Conservation (phyloP, 805 yeast genomes). For the Pichia gijzeniarum region DNA sequence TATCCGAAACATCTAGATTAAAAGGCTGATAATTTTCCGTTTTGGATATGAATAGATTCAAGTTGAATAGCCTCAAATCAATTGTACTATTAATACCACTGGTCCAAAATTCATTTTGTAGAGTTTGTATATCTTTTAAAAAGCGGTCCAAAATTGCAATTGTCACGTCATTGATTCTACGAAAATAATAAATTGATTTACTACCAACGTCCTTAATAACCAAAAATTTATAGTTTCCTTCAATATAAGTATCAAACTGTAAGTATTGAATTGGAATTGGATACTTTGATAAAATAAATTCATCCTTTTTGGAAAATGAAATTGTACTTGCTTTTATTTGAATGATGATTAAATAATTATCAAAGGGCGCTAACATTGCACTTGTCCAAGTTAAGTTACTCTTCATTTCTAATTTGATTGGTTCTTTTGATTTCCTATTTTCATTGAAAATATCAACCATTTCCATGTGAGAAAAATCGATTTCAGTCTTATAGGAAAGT, state of each 20-base stretch:
- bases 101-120: conserved; percentile 19
- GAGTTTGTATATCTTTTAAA: conserved; percentile 18
- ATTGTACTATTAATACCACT: conserved; percentile 5
- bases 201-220: conserved; percentile 22
- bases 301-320: conserved; percentile 15
- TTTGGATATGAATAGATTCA: conserved; percentile 17
- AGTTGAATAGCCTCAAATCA: conserved; percentile 13
- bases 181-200: conserved; percentile 15
- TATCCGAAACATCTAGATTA: conserved; percentile 2
- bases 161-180: conserved; percentile 19
- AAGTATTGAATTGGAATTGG: conserved; percentile 29
- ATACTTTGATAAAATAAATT: conserved; percentile 18
- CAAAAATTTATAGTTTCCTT: conserved; percentile 16
- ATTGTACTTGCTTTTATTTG: conserved; percentile 13
- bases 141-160: conserved; percentile 22
- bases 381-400: conserved; percentile 35
- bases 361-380: conserved; percentile 37
- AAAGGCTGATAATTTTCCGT: conserved; percentile 21
- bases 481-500: conserved; percentile 22
- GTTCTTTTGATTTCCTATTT: conserved; percentile 22
- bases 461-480: conserved; percentile 25
- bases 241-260: conserved; percentile 14
- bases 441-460: conserved; percentile 28
- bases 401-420: conserved; percentile 20
- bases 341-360: conserved; percentile 26